Percentiles rank a stretch among this genome's conserved stretches.
Evolutionary conservation across 176 grass and related monocot species (phyloP).

Genomic region (Zea luxurians): DNA sequence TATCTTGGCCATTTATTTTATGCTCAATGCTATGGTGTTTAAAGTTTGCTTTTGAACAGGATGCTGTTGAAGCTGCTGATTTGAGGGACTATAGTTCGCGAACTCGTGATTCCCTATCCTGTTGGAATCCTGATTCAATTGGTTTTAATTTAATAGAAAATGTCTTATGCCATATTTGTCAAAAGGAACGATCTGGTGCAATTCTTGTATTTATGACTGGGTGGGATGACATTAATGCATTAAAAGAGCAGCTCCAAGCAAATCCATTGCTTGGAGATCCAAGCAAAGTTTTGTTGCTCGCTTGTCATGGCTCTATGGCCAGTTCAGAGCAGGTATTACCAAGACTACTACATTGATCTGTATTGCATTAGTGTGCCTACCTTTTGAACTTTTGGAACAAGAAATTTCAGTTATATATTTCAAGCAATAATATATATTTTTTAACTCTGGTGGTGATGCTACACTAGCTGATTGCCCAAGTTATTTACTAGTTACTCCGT

Average conservation of each 20-base stretch:
- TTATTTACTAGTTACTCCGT: not conserved
- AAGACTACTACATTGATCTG: not conserved
- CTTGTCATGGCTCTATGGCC: slow-evolving; percentile 95
- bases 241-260: slow-evolving; percentile 94
- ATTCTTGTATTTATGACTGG: slow-evolving; percentile 99
- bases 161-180: slow-evolving; percentile 89
- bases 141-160: slow-evolving; percentile 97
- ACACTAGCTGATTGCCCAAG: not conserved
- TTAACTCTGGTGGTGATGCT: not conserved
- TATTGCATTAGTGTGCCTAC: slow-evolving; percentile 5
- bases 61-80: slow-evolving; percentile 86
- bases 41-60: slow-evolving; percentile 55
- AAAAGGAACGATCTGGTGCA: slow-evolving; percentile 78
- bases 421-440: slow-evolving; percentile 5
- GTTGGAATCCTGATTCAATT: slow-evolving; percentile 99
- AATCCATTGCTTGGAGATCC: slow-evolving; percentile 92
- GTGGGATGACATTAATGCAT: slow-evolving; percentile 97
- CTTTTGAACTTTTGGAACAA: not conserved
- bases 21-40: slow-evolving; percentile 30
- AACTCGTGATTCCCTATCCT: slow-evolving; percentile 81
- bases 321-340: slow-evolving; percentile 87
- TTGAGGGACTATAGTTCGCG: slow-evolving; percentile 76
- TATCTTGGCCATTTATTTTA: slow-evolving; percentile 15
- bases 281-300: slow-evolving; percentile 86
- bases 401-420: slow-evolving; percentile 5